Percentiles rank a stretch among this genome's conserved stretches.
These are phyloP conservation scores for Petunia axillaris DNA, from an alignment of 257 asterid species.

Conservation along the genomic window DNA sequence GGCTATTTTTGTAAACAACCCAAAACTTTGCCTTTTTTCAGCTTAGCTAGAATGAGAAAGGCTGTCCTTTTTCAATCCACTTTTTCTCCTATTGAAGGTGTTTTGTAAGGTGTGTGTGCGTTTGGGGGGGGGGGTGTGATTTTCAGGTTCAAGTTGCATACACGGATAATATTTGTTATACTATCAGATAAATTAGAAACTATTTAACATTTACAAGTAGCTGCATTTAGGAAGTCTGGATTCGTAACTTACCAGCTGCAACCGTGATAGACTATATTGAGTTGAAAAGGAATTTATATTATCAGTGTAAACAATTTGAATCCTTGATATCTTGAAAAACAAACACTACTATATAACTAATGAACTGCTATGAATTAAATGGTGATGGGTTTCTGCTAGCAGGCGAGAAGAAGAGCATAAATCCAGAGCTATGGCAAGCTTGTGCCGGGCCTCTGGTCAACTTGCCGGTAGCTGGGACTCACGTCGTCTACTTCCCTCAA, in stretches of 20 bases:
- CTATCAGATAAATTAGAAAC: too few relatives aligned
- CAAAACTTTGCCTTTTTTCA: not conserved
- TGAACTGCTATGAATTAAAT: constrained; percentile 2
- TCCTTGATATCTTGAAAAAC: not conserved
- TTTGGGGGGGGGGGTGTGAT: not conserved
- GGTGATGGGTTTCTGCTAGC: constrained; percentile 18
- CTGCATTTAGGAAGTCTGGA: not conserved
- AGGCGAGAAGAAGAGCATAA: constrained; percentile 80
- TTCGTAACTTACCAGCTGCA: not conserved
- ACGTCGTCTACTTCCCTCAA: constrained; percentile 92
- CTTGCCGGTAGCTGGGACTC: constrained; percentile 95
- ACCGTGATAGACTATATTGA: constrained; percentile 14
- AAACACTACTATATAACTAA: not conserved
- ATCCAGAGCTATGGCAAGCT: constrained; percentile 91
- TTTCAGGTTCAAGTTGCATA: not conserved
- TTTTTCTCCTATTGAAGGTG: constrained; percentile 1
- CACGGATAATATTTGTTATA: not conserved
- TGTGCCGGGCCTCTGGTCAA: constrained; percentile 95
- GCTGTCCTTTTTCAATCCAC: not conserved
- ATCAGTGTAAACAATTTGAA: not conserved
- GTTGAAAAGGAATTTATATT: not conserved
- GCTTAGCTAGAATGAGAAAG: not conserved
- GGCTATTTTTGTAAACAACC: too few relatives aligned
- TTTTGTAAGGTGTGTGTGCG: not conserved
- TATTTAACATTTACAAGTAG: not conserved